Percentiles rank a stretch among this genome's conserved stretches.
These are phyloP conservation scores for Paramarasmius palmivorus DNA, from an alignment of 1,284 basidiomycete genomes.

Conservation along the genomic window DNA sequence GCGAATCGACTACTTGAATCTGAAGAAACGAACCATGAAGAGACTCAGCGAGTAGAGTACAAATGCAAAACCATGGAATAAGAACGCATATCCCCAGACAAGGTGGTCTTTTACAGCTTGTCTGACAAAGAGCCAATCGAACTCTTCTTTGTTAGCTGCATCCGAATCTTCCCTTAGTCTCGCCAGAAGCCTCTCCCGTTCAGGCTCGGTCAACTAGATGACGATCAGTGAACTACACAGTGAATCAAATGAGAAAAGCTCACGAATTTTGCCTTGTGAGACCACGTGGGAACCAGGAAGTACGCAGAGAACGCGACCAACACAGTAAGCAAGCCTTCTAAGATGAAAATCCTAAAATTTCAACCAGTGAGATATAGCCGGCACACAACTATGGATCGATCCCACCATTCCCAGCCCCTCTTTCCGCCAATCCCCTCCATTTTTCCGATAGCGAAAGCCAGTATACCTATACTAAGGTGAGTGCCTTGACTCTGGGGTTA, in stretches of 20 bases:
- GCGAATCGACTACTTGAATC: no score
- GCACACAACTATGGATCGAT: neutral
- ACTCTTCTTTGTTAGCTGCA: constrained; percentile 47
- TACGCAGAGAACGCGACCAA: constrained; percentile 49
- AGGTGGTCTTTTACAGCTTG: constrained; percentile 59
- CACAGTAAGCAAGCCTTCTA: constrained; percentile 58
- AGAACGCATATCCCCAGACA: constrained; percentile 64
- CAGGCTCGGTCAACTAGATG: constrained; percentile 45
- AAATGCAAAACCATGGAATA: constrained; percentile 69
- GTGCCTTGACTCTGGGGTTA: neutral
- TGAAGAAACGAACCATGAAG: neutral
- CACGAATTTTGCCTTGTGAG: constrained; percentile 56
- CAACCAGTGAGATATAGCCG: neutral
- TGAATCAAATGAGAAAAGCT: constrained; percentile 15
- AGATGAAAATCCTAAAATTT: constrained; percentile 56
- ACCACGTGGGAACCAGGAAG: constrained; percentile 60
- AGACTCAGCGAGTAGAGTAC: constrained; percentile 15
- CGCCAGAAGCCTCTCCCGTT: constrained; percentile 46
- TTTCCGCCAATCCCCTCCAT: constrained; percentile 61
- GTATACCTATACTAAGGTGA: constrained; percentile 36
- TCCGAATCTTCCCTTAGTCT: constrained; percentile 55
- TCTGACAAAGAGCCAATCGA: constrained; percentile 50
- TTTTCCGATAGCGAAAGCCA: constrained; percentile 57
- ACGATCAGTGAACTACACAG: neutral
- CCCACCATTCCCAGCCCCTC: constrained; percentile 54